These are phyloP conservation scores for Kwoniella pini DNA, from an alignment of 768 basidiomycete genomes.

Conservation along the genomic window DNA sequence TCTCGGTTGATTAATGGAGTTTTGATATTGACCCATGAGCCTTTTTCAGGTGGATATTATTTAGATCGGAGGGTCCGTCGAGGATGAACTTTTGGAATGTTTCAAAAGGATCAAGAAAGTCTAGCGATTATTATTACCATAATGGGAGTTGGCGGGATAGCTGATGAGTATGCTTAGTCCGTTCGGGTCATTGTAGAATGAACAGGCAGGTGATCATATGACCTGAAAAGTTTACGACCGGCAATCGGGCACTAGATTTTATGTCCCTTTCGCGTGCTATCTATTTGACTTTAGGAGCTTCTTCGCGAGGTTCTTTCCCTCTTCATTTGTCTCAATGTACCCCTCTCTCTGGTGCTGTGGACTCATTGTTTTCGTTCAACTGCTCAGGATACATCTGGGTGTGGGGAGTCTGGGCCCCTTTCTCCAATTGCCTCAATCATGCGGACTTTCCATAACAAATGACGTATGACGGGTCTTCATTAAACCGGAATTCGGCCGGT, in stretches of 20 bases:
- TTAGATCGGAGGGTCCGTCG: no score
- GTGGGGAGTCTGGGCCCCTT: slow-evolving; percentile 3
- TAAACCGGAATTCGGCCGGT: slow-evolving; percentile 2
- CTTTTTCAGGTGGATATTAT: no score
- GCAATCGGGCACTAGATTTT: background rate
- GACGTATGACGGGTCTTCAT: background rate
- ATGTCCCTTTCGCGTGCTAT: background rate
- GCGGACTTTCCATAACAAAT: background rate
- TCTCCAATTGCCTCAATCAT: background rate
- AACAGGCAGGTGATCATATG: background rate
- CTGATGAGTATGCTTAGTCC: background rate
- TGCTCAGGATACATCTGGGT: background rate
- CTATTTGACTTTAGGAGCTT: no score
- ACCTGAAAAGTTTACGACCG: background rate
- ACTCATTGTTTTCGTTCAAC: no score
- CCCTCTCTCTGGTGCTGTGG: no score
- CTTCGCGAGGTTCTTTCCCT: no score
- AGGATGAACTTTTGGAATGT: no score
- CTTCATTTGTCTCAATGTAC: no score
- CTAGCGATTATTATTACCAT: no score
- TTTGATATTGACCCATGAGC: no score
- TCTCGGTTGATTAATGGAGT: slow-evolving; percentile 18
- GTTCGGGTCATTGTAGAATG: no score
- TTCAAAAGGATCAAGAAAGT: no score
- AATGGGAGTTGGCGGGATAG: background rate